Base-by-base conservation (phyloP, 1,139 yeast genomes). In the Neolecta irregularis region DNA sequence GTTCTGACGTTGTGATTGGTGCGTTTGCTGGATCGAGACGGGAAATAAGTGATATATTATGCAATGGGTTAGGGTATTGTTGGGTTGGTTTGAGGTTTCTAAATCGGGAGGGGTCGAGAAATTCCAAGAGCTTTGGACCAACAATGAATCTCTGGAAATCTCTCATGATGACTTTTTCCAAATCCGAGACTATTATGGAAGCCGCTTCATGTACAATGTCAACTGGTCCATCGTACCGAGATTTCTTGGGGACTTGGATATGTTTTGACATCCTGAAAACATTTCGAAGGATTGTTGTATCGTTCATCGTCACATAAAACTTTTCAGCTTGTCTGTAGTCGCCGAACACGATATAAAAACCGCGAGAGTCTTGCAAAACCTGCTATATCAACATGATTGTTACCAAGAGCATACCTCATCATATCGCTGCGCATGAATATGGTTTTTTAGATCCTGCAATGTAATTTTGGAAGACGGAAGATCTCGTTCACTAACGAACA, bases 71-170 rank as follows among this genome's bases (percentile, higher is more conserved):
- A 9, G 9, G 24, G 9, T 22, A 9, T 9, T 9, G 9, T 9
- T 9, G 9, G 24, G 9, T 9, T 9, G 24, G 9, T 12, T 20
- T 30, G 8, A 13, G 11, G 20, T 30, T 8, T 6, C 20, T 26
- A 26, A 26, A 26, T 12, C 30, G 18, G 20, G 15, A 26, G 32
- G 72, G 75, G 41, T 68, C 66, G 44, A 81, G 61, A 13, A 67
- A 57, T 23, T 74, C 76, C 37, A 77, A 62, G 12, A 81, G 67
- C 1, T 66, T 64, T 0, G 92, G 85, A 0, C 81, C 85, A 24
- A 79, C 67, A 4, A 78, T 59, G 44, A 83, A 68, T 48, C 74
- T 88, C 47, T 80, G 63, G 24, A 81, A 68, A 55, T 81, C 93
- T 42, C 76, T 74, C 24, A 72, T 58, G 35, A 81, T 55, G 36